Percentiles rank a stretch among this genome's conserved stretches.
These are phyloP conservation scores for Phytomonas francai DNA, from an alignment of 208 protist species.

Conservation along the genomic window DNA sequence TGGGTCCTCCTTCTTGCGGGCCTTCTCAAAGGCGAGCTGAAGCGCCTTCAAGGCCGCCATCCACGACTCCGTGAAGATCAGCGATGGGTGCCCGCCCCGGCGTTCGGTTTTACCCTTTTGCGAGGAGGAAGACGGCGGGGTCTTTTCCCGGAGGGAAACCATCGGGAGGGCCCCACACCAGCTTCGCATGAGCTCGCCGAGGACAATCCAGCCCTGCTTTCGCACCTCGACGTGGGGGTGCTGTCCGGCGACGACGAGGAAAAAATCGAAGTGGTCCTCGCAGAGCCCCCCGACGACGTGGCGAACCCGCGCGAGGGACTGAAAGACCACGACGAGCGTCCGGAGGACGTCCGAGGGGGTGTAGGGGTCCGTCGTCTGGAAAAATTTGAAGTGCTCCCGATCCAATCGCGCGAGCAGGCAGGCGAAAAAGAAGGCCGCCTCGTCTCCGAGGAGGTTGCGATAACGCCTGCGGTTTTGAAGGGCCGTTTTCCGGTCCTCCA, in stretches of 20 bases:
- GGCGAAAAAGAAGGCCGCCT: slow-evolving; percentile 37
- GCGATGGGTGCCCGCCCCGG: slow-evolving; percentile 11
- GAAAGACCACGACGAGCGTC: slow-evolving; percentile 28
- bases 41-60: slow-evolving; percentile 20
- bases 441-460: slow-evolving; percentile 34
- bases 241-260: slow-evolving; percentile 17
- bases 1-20: slow-evolving; percentile 25
- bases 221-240: slow-evolving; percentile 22
- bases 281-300: slow-evolving; percentile 20
- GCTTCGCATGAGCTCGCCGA: slow-evolving; percentile 27
- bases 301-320: slow-evolving; percentile 23
- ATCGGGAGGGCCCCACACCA: slow-evolving; percentile 23
- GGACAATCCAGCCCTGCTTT: slow-evolving; percentile 20
- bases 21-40: slow-evolving; percentile 18
- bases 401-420: slow-evolving; percentile 38
- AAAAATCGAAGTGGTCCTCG: slow-evolving; percentile 23
- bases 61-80: slow-evolving; percentile 43
- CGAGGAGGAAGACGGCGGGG: slow-evolving; percentile 12
- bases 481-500: slow-evolving; percentile 16
- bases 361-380: slow-evolving; percentile 52
- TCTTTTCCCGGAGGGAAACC: slow-evolving; percentile 17
- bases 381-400: slow-evolving; percentile 59
- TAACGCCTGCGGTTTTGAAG: slow-evolving; percentile 13
- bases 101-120: slow-evolving; percentile 11
- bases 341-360: slow-evolving; percentile 38